Conservation (phyloP, 2,329 filamentous ascomycete species). For the Xylariales sp. region DNA sequence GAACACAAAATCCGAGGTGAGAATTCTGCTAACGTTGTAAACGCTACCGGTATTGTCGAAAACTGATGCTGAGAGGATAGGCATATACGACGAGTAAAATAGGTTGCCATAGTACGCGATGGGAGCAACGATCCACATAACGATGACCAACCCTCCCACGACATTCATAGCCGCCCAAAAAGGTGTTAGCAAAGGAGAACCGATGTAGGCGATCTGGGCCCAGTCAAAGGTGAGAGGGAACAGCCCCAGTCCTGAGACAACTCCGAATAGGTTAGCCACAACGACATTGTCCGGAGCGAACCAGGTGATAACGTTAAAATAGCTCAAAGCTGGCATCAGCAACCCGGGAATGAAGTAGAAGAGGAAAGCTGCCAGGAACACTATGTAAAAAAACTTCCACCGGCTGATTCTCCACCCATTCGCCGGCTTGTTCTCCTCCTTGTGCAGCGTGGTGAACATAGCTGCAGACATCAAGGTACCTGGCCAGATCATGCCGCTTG, state of each 20-base stretch:
- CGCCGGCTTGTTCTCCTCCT: conserved; percentile 75
- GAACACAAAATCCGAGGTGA: conserved; percentile 74
- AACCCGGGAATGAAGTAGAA: conserved; percentile 87
- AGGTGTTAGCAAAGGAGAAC: conserved; percentile 76
- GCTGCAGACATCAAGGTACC: conserved; percentile 82
- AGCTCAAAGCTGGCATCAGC: conserved; percentile 78
- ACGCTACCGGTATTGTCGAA: conserved; percentile 80
- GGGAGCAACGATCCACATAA: conserved; percentile 82
- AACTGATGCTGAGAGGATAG: conserved; percentile 77
- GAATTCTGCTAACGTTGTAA: conserved; percentile 77
- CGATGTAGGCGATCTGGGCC: conserved; percentile 86
- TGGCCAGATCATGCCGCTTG: conserved; percentile 89
- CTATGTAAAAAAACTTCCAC: conserved; percentile 77
- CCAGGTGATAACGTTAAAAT: conserved; percentile 88
- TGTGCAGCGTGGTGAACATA: conserved; percentile 85
- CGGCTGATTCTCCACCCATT: conserved; percentile 79
- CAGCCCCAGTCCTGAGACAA: conserved; percentile 76
- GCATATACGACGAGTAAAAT: conserved; percentile 80
- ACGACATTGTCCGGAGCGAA: conserved; percentile 84
- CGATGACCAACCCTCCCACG: conserved; percentile 70
- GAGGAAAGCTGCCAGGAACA: conserved; percentile 65
- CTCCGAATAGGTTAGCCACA: conserved; percentile 79
- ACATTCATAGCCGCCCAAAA: conserved; percentile 88
- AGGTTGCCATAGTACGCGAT: conserved; percentile 77
- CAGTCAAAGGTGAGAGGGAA: conserved; percentile 89